Percentiles rank a stretch among this genome's conserved stretches.
phyloP scores from a whole-genome alignment of 495 filamentous ascomycete genomes.

The Podospora australis region DNA sequence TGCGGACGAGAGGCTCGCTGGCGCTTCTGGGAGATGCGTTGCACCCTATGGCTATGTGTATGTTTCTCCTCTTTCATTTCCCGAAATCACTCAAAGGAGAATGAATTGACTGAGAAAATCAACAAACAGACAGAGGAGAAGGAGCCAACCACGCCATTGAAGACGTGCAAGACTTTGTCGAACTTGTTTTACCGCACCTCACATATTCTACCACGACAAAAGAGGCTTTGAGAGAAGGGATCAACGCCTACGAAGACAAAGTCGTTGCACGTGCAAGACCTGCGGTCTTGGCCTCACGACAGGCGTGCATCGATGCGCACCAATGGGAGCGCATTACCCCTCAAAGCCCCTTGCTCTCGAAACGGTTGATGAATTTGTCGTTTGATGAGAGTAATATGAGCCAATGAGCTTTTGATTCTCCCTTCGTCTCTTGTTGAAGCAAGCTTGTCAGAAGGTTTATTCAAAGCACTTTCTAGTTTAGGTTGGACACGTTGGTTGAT shows the following conservation, averaged over 20 bases:
- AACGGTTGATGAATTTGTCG: constrained; percentile 22
- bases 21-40: constrained; percentile 55
- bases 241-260: constrained; percentile 45
- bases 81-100: too few species aligned
- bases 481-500: too few species aligned
- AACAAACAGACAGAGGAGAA: constrained; percentile 33
- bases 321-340: constrained; percentile 37
- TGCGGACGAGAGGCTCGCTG: constrained; percentile 30
- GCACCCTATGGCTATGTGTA: constrained; percentile 59
- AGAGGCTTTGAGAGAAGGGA: constrained; percentile 22
- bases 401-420: too few species aligned
- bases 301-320: constrained; percentile 60
- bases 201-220: background rate
- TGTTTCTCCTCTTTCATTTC: constrained; percentile 19
- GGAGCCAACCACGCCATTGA: constrained; percentile 39
- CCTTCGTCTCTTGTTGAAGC: background rate
- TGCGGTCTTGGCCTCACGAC: constrained; percentile 49
- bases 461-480: too few species aligned
- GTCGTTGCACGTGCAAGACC: constrained; percentile 44
- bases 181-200: constrained; percentile 13
- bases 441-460: background rate
- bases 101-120: too few species aligned
- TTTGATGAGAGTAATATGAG: constrained; percentile 21
- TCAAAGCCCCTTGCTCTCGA: constrained; percentile 28
- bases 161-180: constrained; percentile 31